Conservation (phyloP, 1,284 basidiomycete species). For the Irpex sp. region DNA sequence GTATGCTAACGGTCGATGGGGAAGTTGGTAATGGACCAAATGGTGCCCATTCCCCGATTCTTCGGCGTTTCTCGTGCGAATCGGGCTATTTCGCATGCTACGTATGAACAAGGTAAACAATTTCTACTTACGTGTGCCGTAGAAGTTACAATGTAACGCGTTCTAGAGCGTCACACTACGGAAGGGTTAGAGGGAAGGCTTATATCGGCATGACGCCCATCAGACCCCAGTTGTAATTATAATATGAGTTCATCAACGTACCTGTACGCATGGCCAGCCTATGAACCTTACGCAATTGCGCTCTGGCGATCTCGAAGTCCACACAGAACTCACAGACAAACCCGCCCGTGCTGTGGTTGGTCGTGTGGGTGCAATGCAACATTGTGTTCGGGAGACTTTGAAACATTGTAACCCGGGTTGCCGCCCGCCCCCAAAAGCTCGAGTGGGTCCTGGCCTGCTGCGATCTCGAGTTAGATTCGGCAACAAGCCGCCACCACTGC, state of each 20-base stretch:
- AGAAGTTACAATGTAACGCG: neutral
- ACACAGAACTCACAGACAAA: neutral
- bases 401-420: neutral
- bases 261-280: neutral
- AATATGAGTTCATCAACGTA: neutral
- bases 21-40: neutral
- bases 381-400: neutral
- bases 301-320: neutral
- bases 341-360: neutral
- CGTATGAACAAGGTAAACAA: neutral
- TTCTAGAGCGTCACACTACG: neutral
- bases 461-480: neutral
- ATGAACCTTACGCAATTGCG: neutral
- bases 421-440: no score
- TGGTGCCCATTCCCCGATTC: neutral
- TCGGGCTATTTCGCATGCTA: neutral
- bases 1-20: neutral
- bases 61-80: neutral
- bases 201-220: neutral
- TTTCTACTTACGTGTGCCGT: neutral
- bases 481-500: neutral
- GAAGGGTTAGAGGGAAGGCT: neutral
- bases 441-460: neutral
- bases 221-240: neutral
- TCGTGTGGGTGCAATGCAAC: neutral